A percentile compares a stretch with the other conserved stretches of the same genome.
Evolutionary conservation across 345 rosid genomes (phyloP).

Genomic region (Salix viminalis): DNA sequence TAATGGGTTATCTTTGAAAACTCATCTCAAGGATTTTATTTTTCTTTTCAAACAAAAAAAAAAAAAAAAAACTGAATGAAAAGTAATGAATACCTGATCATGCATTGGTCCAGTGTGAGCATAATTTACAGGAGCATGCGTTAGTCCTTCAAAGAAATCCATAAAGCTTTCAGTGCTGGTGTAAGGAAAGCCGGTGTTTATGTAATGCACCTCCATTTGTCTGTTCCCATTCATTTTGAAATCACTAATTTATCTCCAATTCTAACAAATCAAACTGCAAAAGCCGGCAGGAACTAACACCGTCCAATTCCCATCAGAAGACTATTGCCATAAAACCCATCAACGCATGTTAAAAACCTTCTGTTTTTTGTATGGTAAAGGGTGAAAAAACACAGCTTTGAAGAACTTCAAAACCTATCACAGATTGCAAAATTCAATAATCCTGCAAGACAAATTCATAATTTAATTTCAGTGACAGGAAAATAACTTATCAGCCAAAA

Average conservation of each 20-base stretch:
- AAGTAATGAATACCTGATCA: constrained; percentile 42
- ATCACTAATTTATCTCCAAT: constrained; percentile 2
- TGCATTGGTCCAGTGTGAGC: constrained; percentile 31
- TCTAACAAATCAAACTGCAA: constrained; percentile 25
- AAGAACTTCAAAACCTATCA: background rate
- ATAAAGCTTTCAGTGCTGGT: constrained; percentile 51
- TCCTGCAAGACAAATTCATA: constrained; percentile 6
- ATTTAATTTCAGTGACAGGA: background rate
- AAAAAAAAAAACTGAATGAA: background rate
- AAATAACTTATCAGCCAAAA: background rate
- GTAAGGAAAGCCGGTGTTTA: constrained; percentile 54
- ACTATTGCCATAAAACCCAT: background rate
- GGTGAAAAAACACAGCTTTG: background rate
- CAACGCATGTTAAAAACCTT: background rate
- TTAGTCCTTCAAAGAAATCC: constrained; percentile 54
- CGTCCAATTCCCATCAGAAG: background rate
- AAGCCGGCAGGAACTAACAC: constrained; percentile 1
- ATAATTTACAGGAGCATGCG: constrained; percentile 39
- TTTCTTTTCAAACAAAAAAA: background rate
- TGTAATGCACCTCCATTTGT: constrained; percentile 55
- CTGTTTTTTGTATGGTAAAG: background rate
- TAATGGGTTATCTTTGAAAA: background rate
- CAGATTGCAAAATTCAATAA: constrained; percentile 2
- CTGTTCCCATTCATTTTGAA: constrained; percentile 42
- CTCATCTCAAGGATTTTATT: background rate